phyloP scores from a whole-genome alignment of 306 rosid genomes.

The Erythrophleum fordii region DNA sequence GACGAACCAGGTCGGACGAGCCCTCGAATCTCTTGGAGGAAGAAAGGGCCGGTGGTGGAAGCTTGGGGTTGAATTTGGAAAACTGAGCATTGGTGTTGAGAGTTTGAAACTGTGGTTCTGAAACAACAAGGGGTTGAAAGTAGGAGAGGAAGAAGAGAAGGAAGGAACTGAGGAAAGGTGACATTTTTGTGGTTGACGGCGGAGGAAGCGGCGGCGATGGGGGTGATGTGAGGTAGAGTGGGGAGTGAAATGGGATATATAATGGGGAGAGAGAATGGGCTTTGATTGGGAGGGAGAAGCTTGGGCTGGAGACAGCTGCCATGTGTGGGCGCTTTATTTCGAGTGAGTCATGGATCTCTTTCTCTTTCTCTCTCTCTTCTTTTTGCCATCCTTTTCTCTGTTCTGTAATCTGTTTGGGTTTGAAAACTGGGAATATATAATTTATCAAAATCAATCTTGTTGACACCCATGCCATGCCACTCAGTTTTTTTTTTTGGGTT shows the following conservation, averaged over 20 bases:
- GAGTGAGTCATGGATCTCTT: constrained; percentile 23
- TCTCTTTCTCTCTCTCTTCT: neutral
- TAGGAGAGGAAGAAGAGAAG: neutral
- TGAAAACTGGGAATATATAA: constrained; percentile 6
- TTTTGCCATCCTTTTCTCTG: constrained; percentile 4
- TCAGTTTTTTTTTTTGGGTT: neutral
- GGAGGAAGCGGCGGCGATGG: neutral
- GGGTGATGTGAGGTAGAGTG: neutral
- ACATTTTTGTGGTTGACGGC: neutral
- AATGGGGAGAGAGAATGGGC: neutral
- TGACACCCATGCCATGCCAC: neutral
- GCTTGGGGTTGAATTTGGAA: constrained; percentile 65
- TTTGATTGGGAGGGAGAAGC: neutral
- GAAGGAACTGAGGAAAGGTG: constrained; percentile 2
- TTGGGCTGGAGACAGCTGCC: constrained; percentile 87
- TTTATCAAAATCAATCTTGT: neutral
- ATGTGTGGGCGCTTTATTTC: constrained; percentile 54
- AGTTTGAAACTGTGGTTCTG: constrained; percentile 35
- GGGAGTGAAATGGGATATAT: neutral
- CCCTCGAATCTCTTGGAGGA: constrained; percentile 83
- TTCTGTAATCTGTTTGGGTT: neutral
- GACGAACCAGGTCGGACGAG: constrained; percentile 72
- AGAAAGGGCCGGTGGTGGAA: constrained; percentile 60
- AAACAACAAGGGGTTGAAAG: neutral
- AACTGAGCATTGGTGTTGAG: constrained; percentile 33